Evolutionary conservation across 1,284 basidiomycete genomes (phyloP).

Genomic region (Rhodotorula sp.): DNA sequence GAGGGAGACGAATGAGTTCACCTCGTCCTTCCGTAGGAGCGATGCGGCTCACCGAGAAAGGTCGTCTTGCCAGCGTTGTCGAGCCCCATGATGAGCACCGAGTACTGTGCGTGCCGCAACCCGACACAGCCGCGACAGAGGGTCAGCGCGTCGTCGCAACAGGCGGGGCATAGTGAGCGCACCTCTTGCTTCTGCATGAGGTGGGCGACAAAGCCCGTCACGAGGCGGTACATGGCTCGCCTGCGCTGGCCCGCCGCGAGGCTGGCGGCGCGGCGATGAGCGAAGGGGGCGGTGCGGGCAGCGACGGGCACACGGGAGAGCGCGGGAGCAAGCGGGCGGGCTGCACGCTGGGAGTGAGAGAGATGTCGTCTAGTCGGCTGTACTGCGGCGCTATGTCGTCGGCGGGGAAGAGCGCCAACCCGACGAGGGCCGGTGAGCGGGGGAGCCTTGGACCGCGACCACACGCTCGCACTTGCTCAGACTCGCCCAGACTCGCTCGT

Average conservation of each 20-base stretch:
- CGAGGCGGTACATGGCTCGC: constrained; percentile 75
- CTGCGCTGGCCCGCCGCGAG: background rate
- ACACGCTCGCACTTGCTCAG: too few species aligned
- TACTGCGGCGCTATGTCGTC: too few species aligned
- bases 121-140: background rate
- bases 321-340: too few species aligned
- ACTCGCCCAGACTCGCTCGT: too few species aligned
- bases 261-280: background rate
- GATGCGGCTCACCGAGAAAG: constrained; percentile 31
- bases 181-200: constrained; percentile 84
- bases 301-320: too few species aligned
- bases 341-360: too few species aligned
- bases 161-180: background rate
- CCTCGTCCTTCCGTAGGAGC: fast-evolving
- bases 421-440: too few species aligned
- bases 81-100: constrained; percentile 81
- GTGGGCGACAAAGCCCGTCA: constrained; percentile 84
- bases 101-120: constrained; percentile 57
- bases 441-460: too few species aligned
- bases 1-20: background rate
- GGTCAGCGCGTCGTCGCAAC: background rate
- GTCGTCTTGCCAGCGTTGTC: constrained; percentile 78
- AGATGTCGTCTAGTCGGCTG: too few species aligned
- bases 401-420: too few species aligned
- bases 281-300: background rate